Evolutionary conservation across 2,329 filamentous ascomycete genomes (phyloP), one percentile per base, ranked within the genome.

Genomic region (Coccinonectria pachysandricola): DNA sequence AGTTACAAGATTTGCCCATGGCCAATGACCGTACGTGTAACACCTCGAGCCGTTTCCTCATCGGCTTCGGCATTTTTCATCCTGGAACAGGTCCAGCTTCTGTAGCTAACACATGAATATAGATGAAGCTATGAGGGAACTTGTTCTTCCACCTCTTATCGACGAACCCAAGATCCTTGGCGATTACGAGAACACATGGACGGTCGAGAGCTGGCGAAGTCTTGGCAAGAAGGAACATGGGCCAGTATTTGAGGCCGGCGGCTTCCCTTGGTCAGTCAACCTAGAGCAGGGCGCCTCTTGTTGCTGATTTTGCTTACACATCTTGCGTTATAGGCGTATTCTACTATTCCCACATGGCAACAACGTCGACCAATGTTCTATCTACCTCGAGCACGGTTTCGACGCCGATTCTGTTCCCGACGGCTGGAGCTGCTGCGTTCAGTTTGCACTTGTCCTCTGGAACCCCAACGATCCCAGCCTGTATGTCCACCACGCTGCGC

Each of bases 301-400:
- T n/a, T n/a, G n/a, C n/a, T n/a, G 27, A 3, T 5, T 20, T 10
- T 21, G 5, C 11, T 23, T n/a, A n/a, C 8, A 13, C 11, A 4
- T 19, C 12, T 13, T 22, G 17, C 10, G 17, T 19, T 7, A 19
- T 37, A 87, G 81, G 91, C 81, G 88, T 46, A 79, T 96, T 44
- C 71, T 98, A 9, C 86, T 98, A 52, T 98, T 98, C 49, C 88
- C 91, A 0, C 86, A 78, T 37, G 91, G 91, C 26, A 98, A 98
- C 54, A 88, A 93, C 41, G 82, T 87, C 30, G 88, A 96, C 40
- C 81, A 84, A 48, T 85, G 81, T 23, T 96, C 91, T 5, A 84
- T 98, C 53, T 98, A 96, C 55, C 73, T 98, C 12, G 91, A 98
- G 54, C 91, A 96, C 54, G 91, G 85, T 22, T 94, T 83, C 57